These are phyloP conservation scores for Sparassis latifolia DNA, from an alignment of 1,284 basidiomycete species.

Conservation along the genomic window DNA sequence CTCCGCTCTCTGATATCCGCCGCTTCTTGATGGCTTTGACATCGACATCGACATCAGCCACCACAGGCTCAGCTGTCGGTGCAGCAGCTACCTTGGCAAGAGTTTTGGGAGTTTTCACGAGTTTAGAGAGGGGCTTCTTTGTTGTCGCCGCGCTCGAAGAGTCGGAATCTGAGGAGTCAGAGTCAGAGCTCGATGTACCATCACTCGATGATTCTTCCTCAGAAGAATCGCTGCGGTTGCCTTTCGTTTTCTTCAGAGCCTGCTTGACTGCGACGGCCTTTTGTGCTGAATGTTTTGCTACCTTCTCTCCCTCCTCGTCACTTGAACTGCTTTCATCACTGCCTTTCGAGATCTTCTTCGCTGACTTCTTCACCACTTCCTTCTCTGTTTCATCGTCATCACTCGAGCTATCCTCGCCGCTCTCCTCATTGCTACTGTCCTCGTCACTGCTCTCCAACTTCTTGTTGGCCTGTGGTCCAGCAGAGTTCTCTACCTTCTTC, in stretches of 20 bases:
- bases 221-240: neutral
- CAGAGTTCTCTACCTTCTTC: slow-evolving; percentile 3
- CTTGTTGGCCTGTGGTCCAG: neutral
- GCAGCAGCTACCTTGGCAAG: neutral
- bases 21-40: slow-evolving; percentile 50
- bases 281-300: neutral
- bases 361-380: neutral
- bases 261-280: neutral
- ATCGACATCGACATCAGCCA: slow-evolving; percentile 10
- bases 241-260: neutral
- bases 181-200: neutral
- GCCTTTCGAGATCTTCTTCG: slow-evolving; percentile 3
- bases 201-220: neutral
- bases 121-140: slow-evolving; percentile 5
- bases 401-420: neutral
- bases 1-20: slow-evolving; percentile 42
- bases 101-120: slow-evolving; percentile 10
- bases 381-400: neutral
- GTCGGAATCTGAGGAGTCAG: slow-evolving; percentile 14
- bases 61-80: neutral
- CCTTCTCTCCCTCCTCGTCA: neutral
- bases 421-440: neutral
- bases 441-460: slow-evolving; percentile 1
- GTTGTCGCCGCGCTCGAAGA: slow-evolving; percentile 14
- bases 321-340: slow-evolving; percentile 1